Conservation (phyloP, 441 rosid species). For the Lepidium campestre region DNA sequence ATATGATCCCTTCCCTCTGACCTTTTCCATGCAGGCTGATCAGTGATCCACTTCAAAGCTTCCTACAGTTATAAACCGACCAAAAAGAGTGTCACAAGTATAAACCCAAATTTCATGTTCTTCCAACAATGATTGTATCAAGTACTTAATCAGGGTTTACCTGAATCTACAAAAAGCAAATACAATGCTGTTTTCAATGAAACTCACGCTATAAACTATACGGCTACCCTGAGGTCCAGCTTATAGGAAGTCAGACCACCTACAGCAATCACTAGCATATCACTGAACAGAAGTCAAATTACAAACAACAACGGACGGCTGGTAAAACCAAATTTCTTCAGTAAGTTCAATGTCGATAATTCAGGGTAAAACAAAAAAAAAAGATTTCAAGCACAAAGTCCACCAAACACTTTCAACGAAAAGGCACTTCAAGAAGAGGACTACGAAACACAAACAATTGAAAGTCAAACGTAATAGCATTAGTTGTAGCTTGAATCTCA, state of each 20-base stretch:
- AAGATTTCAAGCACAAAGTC: too few relatives aligned
- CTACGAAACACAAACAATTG: neutral
- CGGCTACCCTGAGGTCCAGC: neutral
- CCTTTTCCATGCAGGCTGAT: conserved; percentile 93
- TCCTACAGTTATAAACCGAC: conserved; percentile 37
- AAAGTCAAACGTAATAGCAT: neutral
- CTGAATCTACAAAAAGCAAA: neutral
- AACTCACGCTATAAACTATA: neutral
- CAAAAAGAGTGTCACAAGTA: neutral
- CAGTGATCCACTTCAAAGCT: conserved; percentile 89
- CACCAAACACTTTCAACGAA: neutral
- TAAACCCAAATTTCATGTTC: neutral
- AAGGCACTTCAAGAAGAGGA: neutral
- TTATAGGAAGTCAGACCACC: neutral
- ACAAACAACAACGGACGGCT: neutral
- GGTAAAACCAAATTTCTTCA: neutral
- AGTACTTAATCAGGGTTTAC: neutral
- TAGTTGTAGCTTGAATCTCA: conserved; percentile 32
- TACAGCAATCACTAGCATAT: neutral
- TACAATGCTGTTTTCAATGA: neutral
- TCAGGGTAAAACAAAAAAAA: too few relatives aligned
- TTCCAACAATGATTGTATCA: neutral
- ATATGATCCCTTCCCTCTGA: conserved; percentile 92
- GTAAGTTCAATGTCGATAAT: neutral
- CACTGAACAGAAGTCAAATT: neutral